These are phyloP conservation scores for Bipolaris zeicola DNA, from an alignment of 2,329 filamentous ascomycete species.

Conservation along the genomic window DNA sequence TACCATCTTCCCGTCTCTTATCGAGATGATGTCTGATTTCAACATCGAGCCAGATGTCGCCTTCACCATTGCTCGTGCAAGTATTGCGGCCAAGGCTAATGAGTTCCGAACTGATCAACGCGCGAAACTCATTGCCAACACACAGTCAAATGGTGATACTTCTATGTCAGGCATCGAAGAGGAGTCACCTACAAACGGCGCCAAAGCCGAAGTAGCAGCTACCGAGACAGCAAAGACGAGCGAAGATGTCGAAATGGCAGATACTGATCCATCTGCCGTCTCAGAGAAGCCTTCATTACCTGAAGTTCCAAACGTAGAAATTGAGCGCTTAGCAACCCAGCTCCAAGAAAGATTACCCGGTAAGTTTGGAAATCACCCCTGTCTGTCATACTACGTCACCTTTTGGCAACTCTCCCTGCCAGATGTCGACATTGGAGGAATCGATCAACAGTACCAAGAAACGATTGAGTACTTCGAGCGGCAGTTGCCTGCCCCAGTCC, in stretches of 20 bases:
- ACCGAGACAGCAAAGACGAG: conserved; percentile 5
- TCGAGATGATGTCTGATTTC: conserved; percentile 75
- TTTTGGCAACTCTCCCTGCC: conserved; percentile 91
- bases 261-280: conserved; percentile 21
- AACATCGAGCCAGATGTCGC: conserved; percentile 80
- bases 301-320: conserved; percentile 64
- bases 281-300: conserved; percentile 3
- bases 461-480: conserved; percentile 62
- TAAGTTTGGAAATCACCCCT: conserved; percentile 71
- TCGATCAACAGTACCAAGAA: conserved; percentile 74
- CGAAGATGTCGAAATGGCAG: conserved; percentile 51
- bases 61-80: conserved; percentile 80
- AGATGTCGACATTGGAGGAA: conserved; percentile 69
- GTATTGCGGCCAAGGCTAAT: conserved; percentile 60
- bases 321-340: conserved; percentile 74
- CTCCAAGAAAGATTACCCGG: conserved; percentile 67
- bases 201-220: conserved; percentile 4
- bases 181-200: conserved; percentile 10
- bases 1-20: conserved; percentile 73
- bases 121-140: conserved; percentile 18
- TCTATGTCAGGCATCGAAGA: conserved; percentile 35
- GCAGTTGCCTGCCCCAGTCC: conserved; percentile 58
- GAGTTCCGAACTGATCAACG: conserved; percentile 43
- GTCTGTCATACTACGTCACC: conserved; percentile 80
- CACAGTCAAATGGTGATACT: conserved; percentile 59